Conservation (phyloP, 176 grass and related monocot species). For the Triticum timopheevii region DNA sequence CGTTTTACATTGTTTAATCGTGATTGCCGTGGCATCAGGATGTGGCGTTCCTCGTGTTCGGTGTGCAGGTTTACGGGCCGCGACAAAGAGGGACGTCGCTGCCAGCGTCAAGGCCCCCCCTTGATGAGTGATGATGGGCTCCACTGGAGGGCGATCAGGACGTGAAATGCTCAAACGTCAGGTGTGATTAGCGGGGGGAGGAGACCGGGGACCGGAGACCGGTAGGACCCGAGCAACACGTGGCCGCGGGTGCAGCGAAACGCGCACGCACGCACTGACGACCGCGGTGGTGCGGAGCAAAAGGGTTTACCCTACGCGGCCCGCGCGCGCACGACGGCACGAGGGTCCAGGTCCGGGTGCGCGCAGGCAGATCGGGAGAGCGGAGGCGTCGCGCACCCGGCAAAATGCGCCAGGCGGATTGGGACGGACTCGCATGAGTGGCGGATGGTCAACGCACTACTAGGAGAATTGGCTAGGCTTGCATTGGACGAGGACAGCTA, state of each 20-base stretch:
- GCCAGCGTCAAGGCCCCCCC: not conserved
- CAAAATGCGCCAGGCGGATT: not conserved
- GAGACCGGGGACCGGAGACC: not conserved
- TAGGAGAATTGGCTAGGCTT: too few relatives aligned
- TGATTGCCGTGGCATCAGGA: not conserved
- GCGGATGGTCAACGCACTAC: not conserved
- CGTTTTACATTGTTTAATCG: not conserved
- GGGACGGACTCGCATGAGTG: not conserved
- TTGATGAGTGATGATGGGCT: not conserved
- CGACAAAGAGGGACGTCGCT: not conserved
- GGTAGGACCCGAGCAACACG: constrained; percentile 25
- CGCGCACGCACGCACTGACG: not conserved
- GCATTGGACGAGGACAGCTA: too few relatives aligned
- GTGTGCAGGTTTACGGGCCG: not conserved
- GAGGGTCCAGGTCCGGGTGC: too few relatives aligned
- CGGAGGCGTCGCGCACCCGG: not conserved
- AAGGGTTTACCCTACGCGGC: not conserved
- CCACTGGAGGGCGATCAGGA: constrained; percentile 4
- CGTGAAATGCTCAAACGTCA: constrained; percentile 6
- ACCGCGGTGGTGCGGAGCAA: not conserved
- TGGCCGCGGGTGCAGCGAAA: not conserved
- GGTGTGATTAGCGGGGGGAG: not conserved
- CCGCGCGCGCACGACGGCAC: not conserved
- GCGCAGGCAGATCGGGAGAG: not conserved
- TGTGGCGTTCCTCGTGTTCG: not conserved